Conservation (phyloP, 2,329 filamentous ascomycete species). For the Zymoseptoria ardabiliae region DNA sequence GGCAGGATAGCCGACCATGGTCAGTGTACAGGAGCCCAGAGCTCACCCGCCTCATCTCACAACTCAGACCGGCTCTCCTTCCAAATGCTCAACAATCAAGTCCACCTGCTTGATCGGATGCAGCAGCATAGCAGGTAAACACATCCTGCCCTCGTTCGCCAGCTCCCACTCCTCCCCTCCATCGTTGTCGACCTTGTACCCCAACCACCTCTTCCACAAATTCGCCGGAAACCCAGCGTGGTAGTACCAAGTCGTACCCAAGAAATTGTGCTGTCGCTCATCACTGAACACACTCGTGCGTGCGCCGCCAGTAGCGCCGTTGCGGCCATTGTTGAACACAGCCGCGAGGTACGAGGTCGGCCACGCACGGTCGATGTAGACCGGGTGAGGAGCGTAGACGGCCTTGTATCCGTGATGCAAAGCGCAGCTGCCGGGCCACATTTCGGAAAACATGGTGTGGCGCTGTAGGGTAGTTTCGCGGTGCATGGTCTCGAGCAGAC, state of each 20-base stretch:
- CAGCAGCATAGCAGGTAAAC: constrained; percentile 40
- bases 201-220: constrained; percentile 51
- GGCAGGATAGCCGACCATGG: no score
- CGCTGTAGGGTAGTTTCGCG: constrained; percentile 61
- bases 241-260: constrained; percentile 48
- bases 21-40: background rate
- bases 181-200: constrained; percentile 46
- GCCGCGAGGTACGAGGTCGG: constrained; percentile 47
- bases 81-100: constrained; percentile 37
- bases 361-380: constrained; percentile 52
- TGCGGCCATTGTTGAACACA: constrained; percentile 50
- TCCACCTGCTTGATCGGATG: constrained; percentile 47
- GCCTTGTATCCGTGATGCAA: constrained; percentile 73
- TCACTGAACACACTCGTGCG: constrained; percentile 44
- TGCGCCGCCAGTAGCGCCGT: constrained; percentile 44
- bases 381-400: constrained; percentile 55
- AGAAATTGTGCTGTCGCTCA: constrained; percentile 47
- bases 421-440: constrained; percentile 65
- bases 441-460: constrained; percentile 70
- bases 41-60: background rate
- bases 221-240: constrained; percentile 47
- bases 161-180: constrained; percentile 40
- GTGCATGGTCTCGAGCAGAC: constrained; percentile 65
- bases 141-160: constrained; percentile 42
- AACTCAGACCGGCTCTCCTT: constrained; percentile 13